A percentile compares a stretch with the other conserved stretches of the same genome.
Conservation (phyloP, 75 land plant genomes). For the Selaginella tamariscina region DNA sequence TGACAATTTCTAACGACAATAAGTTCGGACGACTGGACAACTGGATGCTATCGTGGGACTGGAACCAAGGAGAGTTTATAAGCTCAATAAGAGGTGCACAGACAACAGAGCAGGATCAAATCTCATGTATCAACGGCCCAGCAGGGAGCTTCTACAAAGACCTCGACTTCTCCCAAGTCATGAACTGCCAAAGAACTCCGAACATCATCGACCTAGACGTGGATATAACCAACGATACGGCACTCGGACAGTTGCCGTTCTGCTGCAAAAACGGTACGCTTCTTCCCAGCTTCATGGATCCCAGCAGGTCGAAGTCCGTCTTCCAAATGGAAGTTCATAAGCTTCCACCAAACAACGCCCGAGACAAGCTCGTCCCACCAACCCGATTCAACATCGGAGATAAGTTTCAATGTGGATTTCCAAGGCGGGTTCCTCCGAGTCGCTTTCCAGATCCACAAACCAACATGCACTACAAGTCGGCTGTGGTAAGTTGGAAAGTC, state of each 20-base stretch:
- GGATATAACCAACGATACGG: conserved; percentile 39
- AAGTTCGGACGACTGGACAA: conserved; percentile 69
- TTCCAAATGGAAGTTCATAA: conserved; percentile 69
- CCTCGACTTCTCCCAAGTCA: conserved; percentile 43
- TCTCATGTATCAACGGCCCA: conserved; percentile 47
- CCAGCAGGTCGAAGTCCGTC: conserved; percentile 42
- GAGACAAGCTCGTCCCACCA: background rate
- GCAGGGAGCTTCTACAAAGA: conserved; percentile 33
- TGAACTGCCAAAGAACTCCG: conserved; percentile 49
- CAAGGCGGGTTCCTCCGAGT: conserved; percentile 46
- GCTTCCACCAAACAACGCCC: conserved; percentile 35
- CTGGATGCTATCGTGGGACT: conserved; percentile 84
- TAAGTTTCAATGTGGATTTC: conserved; percentile 39
- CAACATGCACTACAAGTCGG: conserved; percentile 24
- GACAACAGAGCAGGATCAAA: conserved; percentile 28
- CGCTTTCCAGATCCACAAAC: conserved; percentile 59
- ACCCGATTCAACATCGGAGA: background rate
- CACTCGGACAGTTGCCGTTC: conserved; percentile 37
- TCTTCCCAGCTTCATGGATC: conserved; percentile 50
- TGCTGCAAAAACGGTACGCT: conserved; percentile 81
- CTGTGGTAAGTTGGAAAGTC: conserved; percentile 72
- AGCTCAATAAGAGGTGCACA: conserved; percentile 59
- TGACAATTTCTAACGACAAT: conserved; percentile 51
- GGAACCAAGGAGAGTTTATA: conserved; percentile 84
- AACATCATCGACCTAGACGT: conserved; percentile 57